phyloP scores from a whole-genome alignment of 805 yeast species.

The Wickerhamiella bombiphila region DNA sequence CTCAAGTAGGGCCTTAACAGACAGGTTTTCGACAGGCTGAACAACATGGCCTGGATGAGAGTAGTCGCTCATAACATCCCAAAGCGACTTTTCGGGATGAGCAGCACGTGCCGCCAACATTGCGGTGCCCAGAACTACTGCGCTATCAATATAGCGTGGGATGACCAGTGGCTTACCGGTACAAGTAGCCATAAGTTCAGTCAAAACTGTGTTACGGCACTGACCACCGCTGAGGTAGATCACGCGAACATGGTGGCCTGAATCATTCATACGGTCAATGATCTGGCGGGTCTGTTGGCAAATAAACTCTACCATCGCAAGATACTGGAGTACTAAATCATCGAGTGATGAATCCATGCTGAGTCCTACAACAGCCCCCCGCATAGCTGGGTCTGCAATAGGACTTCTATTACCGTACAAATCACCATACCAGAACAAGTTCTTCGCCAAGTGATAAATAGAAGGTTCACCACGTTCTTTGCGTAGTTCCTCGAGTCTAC shows the following conservation, averaged over 20 bases:
- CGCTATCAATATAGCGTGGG: conserved; percentile 91
- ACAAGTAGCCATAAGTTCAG: conserved; percentile 83
- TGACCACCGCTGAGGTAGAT: conserved; percentile 95
- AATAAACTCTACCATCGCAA: conserved; percentile 93
- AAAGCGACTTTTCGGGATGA: conserved; percentile 35
- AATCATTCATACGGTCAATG: conserved; percentile 62
- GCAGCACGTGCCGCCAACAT: conserved; percentile 91
- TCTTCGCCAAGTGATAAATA: conserved; percentile 66
- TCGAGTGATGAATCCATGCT: conserved; percentile 80
- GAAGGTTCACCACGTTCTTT: conserved; percentile 45
- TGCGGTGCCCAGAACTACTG: conserved; percentile 94
- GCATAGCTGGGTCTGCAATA: conserved; percentile 89
- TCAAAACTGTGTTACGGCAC: conserved; percentile 78
- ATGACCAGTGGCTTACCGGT: conserved; percentile 83
- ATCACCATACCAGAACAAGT: conserved; percentile 88
- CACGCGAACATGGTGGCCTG: conserved; percentile 64
- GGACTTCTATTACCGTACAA: conserved; percentile 95
- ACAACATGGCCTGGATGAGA: conserved; percentile 76
- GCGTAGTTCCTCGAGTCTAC: conserved; percentile 52
- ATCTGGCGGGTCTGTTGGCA: conserved; percentile 97
- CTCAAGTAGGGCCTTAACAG: conserved; percentile 32
- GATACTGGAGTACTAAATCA: conserved; percentile 69
- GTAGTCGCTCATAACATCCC: conserved; percentile 76
- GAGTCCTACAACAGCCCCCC: conserved; percentile 82
- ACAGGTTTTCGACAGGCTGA: conserved; percentile 57